These are phyloP conservation scores for Chaetomiaceae sp. DNA, from an alignment of 2,329 filamentous ascomycete genomes.

Conservation along the genomic window DNA sequence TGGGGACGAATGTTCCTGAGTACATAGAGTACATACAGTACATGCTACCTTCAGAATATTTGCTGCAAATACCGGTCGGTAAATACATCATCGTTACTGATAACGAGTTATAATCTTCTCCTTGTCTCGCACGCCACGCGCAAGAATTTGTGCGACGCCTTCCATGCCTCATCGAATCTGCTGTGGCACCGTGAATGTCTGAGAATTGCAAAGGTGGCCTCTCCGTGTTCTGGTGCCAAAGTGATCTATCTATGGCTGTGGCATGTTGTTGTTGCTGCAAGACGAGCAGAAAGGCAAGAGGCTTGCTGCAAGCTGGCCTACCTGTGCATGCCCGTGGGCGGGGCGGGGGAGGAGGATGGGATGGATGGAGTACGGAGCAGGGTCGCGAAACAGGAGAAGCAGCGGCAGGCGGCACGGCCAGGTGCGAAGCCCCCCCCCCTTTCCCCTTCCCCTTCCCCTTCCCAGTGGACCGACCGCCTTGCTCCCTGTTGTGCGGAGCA, in stretches of 20 bases:
- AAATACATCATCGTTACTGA: no score
- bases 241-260: no score
- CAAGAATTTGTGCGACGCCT: constrained; percentile 8
- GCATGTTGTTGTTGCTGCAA: constrained; percentile 14
- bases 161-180: constrained; percentile 3
- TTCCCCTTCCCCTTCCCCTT: not conserved
- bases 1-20: not conserved
- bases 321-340: constrained; percentile 5
- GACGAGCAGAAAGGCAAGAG: constrained; percentile 19
- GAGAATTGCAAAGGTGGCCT: not conserved
- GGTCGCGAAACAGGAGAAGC: constrained; percentile 6
- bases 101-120: no score
- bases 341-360: not conserved
- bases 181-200: not conserved
- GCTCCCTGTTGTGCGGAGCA: not conserved
- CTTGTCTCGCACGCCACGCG: constrained; percentile 4
- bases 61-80: no score
- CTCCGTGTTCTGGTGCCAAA: not conserved
- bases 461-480: not conserved
- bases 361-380: not conserved
- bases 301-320: constrained; percentile 14
- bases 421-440: not conserved
- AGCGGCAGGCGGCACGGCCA: constrained; percentile 6
- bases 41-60: no score
- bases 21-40: not conserved